Conservation (phyloP, 352 stramenopile genomes). For the Elongisporangium senticosum region DNA sequence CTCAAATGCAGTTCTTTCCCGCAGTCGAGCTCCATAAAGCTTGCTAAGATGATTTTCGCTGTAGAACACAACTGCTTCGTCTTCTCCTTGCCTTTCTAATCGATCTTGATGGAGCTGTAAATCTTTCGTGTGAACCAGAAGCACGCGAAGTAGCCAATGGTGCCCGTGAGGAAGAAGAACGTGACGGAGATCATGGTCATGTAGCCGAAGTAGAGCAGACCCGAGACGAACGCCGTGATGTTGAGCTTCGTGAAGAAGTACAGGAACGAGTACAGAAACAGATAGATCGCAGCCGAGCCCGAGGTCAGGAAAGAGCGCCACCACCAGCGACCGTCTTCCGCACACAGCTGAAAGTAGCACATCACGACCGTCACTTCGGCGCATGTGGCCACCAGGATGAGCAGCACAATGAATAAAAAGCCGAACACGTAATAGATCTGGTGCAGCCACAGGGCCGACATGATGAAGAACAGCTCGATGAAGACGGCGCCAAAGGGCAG, state of each 20-base stretch:
- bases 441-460: slow-evolving; percentile 98
- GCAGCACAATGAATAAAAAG: slow-evolving; percentile 97
- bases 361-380: slow-evolving; percentile 99
- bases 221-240: slow-evolving; percentile 91
- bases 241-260: slow-evolving; percentile 98
- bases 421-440: slow-evolving; percentile 99
- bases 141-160: slow-evolving; percentile 96
- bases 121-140: slow-evolving; percentile 99
- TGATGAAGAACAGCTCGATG: slow-evolving; percentile 99
- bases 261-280: slow-evolving; percentile 99
- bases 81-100: slow-evolving; percentile 36
- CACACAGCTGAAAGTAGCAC: slow-evolving; percentile 99
- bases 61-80: not conserved
- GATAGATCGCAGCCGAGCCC: slow-evolving; percentile 94
- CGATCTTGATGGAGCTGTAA: slow-evolving; percentile 94
- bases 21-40: not conserved
- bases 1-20: not conserved
- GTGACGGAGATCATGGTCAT: slow-evolving; percentile 97
- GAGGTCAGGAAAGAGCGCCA: slow-evolving; percentile 96
- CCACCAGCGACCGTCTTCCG: slow-evolving; percentile 99
- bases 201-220: slow-evolving; percentile 99
- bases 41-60: not conserved
- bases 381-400: slow-evolving; percentile 97
- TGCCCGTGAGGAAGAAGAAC: slow-evolving; percentile 97
- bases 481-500: slow-evolving; percentile 99